Conservation (phyloP, 1,139 yeast genomes). For the Geotrichum australiense region DNA sequence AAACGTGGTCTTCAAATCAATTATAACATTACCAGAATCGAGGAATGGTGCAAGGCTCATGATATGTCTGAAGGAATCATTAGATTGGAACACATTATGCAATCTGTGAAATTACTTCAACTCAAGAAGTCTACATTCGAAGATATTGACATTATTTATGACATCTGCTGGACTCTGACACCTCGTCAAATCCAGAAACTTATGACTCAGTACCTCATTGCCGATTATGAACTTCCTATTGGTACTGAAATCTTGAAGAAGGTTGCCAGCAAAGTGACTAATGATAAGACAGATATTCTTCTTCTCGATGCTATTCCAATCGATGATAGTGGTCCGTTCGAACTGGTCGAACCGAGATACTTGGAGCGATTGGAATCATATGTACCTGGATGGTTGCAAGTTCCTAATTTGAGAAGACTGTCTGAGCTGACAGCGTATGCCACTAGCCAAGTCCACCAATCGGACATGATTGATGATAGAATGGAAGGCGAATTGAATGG, state of each 20-base stretch:
- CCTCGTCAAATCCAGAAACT: constrained; percentile 93
- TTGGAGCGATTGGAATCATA: constrained; percentile 90
- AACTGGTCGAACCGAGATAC: constrained; percentile 76
- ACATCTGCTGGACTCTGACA: constrained; percentile 87
- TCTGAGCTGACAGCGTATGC: constrained; percentile 73
- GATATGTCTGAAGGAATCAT: constrained; percentile 87
- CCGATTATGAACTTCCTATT: constrained; percentile 93
- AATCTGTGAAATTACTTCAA: constrained; percentile 90
- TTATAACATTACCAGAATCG: constrained; percentile 91
- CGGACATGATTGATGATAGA: neutral
- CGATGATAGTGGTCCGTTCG: constrained; percentile 70
- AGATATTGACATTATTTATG: constrained; percentile 89
- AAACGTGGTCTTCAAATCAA: constrained; percentile 95
- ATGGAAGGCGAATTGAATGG: neutral
- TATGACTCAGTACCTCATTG: constrained; percentile 81
- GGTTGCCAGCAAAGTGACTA: constrained; percentile 74
- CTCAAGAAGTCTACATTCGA: constrained; percentile 83
- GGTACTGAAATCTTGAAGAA: constrained; percentile 75
- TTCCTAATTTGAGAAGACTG: constrained; percentile 81
- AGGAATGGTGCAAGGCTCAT: constrained; percentile 98
- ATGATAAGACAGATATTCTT: constrained; percentile 30
- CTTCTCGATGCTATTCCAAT: constrained; percentile 55
- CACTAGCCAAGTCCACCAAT: constrained; percentile 20
- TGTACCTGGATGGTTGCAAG: constrained; percentile 90
- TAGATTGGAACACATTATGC: constrained; percentile 80